phyloP scores from a whole-genome alignment of 129 eudicot genomes.

The Scalesia atractyloides region DNA sequence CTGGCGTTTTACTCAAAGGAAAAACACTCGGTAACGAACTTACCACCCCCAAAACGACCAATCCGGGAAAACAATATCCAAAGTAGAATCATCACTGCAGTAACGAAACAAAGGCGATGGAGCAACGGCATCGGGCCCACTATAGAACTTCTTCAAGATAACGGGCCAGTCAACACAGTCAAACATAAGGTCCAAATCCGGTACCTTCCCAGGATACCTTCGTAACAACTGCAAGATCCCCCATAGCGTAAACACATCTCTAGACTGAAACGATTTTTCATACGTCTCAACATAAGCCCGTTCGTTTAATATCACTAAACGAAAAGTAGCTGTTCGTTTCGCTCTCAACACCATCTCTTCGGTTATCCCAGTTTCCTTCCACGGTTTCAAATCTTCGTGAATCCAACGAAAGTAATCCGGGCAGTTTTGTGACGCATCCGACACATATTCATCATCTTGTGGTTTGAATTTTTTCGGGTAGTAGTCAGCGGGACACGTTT shows the following conservation, averaged over 20 bases:
- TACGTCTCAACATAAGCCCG: constrained; percentile 45
- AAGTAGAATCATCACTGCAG: constrained; percentile 52
- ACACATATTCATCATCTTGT: constrained; percentile 31
- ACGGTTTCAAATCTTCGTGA: constrained; percentile 56
- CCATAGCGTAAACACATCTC: constrained; percentile 64
- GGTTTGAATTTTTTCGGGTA: constrained; percentile 36
- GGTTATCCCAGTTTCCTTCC: constrained; percentile 54
- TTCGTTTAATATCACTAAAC: constrained; percentile 49
- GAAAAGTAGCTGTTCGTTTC: constrained; percentile 37
- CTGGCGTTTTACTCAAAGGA: background rate
- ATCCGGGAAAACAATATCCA: constrained; percentile 60
- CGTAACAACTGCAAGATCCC: constrained; percentile 57
- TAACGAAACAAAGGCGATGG: constrained; percentile 62
- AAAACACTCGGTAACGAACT: background rate
- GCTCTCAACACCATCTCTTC: constrained; percentile 54
- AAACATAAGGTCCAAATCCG: constrained; percentile 59
- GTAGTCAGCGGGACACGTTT: constrained; percentile 56
- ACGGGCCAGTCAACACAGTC: constrained; percentile 54
- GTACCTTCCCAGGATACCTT: constrained; percentile 54
- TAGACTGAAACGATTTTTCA: constrained; percentile 46
- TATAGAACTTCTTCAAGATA: constrained; percentile 31
- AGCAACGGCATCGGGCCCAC: constrained; percentile 27
- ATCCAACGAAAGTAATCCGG: constrained; percentile 67
- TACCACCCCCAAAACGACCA: constrained; percentile 85
- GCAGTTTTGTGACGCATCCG: constrained; percentile 37